Percentiles rank a stretch among this genome's conserved stretches.
These are phyloP conservation scores for Saccharomyces jurei DNA, from an alignment of 805 yeast genomes.

Conservation along the genomic window DNA sequence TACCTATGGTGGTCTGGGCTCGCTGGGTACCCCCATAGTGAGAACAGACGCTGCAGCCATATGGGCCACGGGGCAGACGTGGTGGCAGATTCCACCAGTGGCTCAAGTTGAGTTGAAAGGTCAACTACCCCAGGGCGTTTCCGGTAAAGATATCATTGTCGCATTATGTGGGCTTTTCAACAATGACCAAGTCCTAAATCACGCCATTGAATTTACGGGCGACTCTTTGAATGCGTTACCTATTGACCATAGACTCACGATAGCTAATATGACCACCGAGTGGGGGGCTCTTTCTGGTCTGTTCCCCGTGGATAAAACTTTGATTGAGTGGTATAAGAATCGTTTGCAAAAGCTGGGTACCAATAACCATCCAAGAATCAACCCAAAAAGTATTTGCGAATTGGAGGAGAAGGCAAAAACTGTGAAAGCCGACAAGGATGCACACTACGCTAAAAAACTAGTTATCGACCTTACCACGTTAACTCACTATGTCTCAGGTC, in stretches of 20 bases:
- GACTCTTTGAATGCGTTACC: slow-evolving; percentile 63
- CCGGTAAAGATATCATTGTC: slow-evolving; percentile 95
- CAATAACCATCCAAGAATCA: slow-evolving; percentile 79
- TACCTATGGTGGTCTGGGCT: slow-evolving; percentile 94
- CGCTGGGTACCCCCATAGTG: slow-evolving; percentile 94
- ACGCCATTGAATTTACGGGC: slow-evolving; percentile 89
- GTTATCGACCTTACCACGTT: slow-evolving; percentile 71
- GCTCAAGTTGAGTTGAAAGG: slow-evolving; percentile 87
- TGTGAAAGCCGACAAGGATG: slow-evolving; percentile 58
- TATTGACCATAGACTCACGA: slow-evolving; percentile 79
- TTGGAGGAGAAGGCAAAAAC: slow-evolving; percentile 10
- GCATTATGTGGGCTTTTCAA: slow-evolving; percentile 91
- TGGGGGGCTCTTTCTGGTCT: slow-evolving; percentile 98
- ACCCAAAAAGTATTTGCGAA: slow-evolving; percentile 45
- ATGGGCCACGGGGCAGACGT: slow-evolving; percentile 99
- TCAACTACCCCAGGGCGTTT: slow-evolving; percentile 71
- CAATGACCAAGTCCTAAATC: slow-evolving; percentile 86
- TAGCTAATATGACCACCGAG: slow-evolving; percentile 96
- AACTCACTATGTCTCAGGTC: slow-evolving; percentile 89
- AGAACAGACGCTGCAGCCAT: slow-evolving; percentile 98
- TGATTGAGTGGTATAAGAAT: slow-evolving; percentile 69
- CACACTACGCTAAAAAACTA: slow-evolving; percentile 82
- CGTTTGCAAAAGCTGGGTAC: slow-evolving; percentile 45
- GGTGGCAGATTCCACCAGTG: slow-evolving; percentile 99
- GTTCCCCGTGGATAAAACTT: slow-evolving; percentile 86